These are phyloP conservation scores for Solanum acaule DNA, from an alignment of 257 asterid genomes.

Conservation along the genomic window DNA sequence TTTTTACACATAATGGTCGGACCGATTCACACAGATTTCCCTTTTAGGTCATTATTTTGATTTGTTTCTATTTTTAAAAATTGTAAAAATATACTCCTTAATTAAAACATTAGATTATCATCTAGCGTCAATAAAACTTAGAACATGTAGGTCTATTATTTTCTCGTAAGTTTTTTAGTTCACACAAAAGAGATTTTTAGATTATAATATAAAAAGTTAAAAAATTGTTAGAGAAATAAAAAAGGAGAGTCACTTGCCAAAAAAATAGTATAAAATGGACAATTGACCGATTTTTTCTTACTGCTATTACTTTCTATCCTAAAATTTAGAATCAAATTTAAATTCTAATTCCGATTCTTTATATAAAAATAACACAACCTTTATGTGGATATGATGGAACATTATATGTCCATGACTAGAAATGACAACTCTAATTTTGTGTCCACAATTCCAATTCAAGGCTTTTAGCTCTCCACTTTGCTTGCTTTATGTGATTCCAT, in stretches of 20 bases:
- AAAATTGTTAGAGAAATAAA: background rate
- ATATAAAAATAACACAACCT: background rate
- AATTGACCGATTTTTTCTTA: rapidly evolving
- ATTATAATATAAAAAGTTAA: background rate
- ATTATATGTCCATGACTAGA: background rate
- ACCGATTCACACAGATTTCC: background rate
- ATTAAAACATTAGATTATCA: background rate
- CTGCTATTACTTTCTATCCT: background rate
- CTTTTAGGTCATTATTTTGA: background rate
- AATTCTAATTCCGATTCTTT: background rate
- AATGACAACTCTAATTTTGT: background rate
- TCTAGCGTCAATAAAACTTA: too few species aligned
- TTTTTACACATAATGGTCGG: background rate
- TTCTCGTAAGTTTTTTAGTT: background rate
- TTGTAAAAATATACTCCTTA: background rate
- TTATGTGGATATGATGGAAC: background rate
- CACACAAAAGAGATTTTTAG: background rate
- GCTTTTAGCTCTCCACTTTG: background rate
- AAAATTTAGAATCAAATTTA: background rate
- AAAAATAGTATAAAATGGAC: background rate
- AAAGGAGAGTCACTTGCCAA: background rate
- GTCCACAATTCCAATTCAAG: background rate
- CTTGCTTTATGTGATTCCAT: background rate
- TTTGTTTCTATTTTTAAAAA: background rate
- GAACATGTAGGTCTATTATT: too few species aligned